Evolutionary conservation across 352 stramenopile genomes (phyloP).

Genomic region (Globisporangium nunn): DNA sequence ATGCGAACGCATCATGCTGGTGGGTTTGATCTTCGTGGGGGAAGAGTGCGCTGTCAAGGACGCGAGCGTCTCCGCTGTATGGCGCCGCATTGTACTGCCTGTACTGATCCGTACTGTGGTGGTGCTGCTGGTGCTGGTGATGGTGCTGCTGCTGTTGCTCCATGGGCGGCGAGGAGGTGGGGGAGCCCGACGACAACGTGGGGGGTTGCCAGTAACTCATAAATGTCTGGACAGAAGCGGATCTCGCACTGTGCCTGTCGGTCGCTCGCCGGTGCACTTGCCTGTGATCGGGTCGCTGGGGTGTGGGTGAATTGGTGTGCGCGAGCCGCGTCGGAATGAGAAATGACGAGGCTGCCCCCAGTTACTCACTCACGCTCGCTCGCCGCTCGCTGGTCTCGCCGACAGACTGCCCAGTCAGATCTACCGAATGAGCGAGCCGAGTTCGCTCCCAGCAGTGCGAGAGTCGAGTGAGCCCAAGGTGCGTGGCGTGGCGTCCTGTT

Average conservation of each 20-base stretch:
- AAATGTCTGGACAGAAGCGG: background rate
- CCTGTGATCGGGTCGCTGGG: background rate
- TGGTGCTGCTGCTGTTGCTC: background rate
- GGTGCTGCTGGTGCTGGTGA: background rate
- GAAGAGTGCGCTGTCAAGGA: background rate
- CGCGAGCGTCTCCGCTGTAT: background rate
- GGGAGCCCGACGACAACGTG: background rate
- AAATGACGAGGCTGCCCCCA: conserved; percentile 4
- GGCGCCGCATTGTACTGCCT: background rate
- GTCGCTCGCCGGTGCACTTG: background rate
- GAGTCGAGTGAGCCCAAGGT: too few relatives aligned
- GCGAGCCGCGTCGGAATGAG: conserved; percentile 6
- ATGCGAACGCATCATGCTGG: conserved; percentile 1
- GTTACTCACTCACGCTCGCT: conserved; percentile 1
- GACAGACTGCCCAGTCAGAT: background rate
- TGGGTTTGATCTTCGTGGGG: background rate
- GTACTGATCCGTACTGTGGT: background rate
- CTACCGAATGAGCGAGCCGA: background rate
- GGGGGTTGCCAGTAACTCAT: conserved; percentile 10
- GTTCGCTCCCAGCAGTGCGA: too few relatives aligned
- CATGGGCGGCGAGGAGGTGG: conserved; percentile 1
- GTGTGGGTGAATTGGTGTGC: background rate
- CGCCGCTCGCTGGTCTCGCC: too few relatives aligned
- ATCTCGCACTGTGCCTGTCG: background rate
- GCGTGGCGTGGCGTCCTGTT: too few relatives aligned